Percentiles rank a stretch among this genome's conserved stretches.
Conservation (phyloP, 2,329 filamentous ascomycete species). For the Dryadomyces sulphureus region DNA sequence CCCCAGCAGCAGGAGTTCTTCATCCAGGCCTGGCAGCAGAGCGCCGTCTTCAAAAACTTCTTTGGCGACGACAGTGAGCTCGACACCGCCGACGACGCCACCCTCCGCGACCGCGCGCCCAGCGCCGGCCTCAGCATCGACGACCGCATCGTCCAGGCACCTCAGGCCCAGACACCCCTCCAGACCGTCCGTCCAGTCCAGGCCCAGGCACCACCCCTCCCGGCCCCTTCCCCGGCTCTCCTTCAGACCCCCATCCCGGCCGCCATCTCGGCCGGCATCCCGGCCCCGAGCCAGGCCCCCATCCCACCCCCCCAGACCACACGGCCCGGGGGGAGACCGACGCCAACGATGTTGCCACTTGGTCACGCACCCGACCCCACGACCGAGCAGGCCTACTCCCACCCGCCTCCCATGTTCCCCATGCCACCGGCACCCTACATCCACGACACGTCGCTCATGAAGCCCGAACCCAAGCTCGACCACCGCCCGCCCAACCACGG, state of each 20-base stretch:
- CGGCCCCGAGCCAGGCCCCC: too few relatives aligned
- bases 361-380: neutral
- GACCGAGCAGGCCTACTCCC: neutral
- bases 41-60: conserved; percentile 16
- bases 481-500: neutral
- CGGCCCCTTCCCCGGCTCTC: neutral
- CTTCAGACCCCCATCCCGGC: too few relatives aligned
- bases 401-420: neutral
- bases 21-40: conserved; percentile 21
- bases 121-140: neutral
- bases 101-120: neutral
- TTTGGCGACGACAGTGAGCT: conserved; percentile 11
- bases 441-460: neutral
- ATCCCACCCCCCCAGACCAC: too few relatives aligned
- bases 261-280: too few relatives aligned
- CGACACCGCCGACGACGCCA: neutral
- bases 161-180: too few relatives aligned
- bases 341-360: neutral
- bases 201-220: neutral
- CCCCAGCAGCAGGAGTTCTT: conserved; percentile 21
- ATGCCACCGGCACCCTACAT: neutral
- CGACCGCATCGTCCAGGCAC: neutral
- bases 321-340: neutral
- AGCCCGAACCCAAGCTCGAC: neutral
- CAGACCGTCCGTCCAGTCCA: too few relatives aligned